Evolutionary conservation across 1,139 yeast species (phyloP), one percentile per base, ranked within the genome.

Genomic region (Yamadazyma sp.): DNA sequence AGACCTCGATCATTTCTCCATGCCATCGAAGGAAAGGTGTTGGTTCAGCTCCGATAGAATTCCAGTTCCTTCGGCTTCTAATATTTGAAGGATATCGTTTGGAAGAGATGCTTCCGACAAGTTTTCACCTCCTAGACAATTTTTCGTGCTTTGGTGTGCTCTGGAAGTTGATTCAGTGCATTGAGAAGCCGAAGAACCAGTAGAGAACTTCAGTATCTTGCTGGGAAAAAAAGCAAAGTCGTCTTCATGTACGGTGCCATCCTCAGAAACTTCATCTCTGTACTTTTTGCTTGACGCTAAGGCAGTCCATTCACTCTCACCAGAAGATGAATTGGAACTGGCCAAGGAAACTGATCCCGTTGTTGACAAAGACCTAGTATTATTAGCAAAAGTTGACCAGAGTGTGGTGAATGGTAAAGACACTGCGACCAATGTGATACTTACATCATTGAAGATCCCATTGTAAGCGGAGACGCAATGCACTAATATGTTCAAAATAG

Each of bases 381-480:
- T 73, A 48, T 78, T 79, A 2, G 80, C 73, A n/a, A 81, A 61
- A 3, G 76, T 62, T 1, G 96, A 95, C 97, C 97, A 89, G 73
- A 88, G 75, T 0, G 96, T 81, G 0, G 95, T 81, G 37, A 89
- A 63, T 1, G 97, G 97, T 40, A 89, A 66, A 7, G 89, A 83
- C 25, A 87, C 56, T 0, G 84, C 84, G 11, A 66, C 61, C 4
- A 70, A 41, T 14, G 69, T 49, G 15, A 59, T 43, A 37, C 66
- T 58, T 10, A 66, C 46, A 33, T 59, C 54, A 5, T 50, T 40
- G 11, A 60, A 45, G 14, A 51, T 46, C 15, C 59, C 53, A 31
- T 41, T 43, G 25, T 43, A 39, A 7, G 47, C 41, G 6, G 43
- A 39, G 15, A 51, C 41, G 2, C 54, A 48, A 46, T 79, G 79